Base-by-base conservation (phyloP, 176 grass and related monocot genomes). In the Triticum turgidum region DNA sequence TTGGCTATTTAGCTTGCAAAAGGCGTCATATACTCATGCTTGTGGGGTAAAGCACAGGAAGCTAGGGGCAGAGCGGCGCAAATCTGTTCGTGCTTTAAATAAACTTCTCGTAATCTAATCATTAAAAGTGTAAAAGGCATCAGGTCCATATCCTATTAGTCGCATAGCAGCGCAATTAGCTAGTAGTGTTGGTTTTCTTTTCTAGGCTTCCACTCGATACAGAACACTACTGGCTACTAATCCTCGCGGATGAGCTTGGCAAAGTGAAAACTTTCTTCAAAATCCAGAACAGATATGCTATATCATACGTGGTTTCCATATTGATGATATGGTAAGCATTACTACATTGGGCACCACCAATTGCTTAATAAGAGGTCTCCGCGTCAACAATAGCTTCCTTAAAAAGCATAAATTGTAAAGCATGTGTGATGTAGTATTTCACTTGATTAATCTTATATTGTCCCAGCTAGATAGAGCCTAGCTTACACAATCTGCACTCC, bases 91-190 rank as follows among this genome's bases (percentile, higher is more conserved):
- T 27, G 44, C 76, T 84, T 91, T 91, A 18, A 7, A 68, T 80
- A 67, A 84, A 51, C 35, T 91, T 87, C 81, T 65, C 76, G 24
- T 87, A 84, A 90, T 90, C 80, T 52, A 17, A 52, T 52, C 49
- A 52, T 52, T 52, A 11, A 75, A 75, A 75, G 42, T 9, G 72
- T 25, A 47, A 75, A 75, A 75, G 3, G 3, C 15, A 27, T 75
- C 6, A 75, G 22, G 13, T 29, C 42, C 42, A 75, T 75, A 49
- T 49, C 42, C 42, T 75, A 49, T 69, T 38, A 75, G 13, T 17
- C 72, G 22, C 39, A 10, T 75, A 74, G 71, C 71, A 4, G 41
- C 41, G 12, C 22, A 49, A 74, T 29, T 74, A 74, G 54, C 54
- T 58, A 17, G 1, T 0, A 58, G 12, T 29, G 3, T 14, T 17